These are phyloP conservation scores for Apophysomyces variabilis DNA, from an alignment of 371 early-diverging fungal species.

Conservation along the genomic window DNA sequence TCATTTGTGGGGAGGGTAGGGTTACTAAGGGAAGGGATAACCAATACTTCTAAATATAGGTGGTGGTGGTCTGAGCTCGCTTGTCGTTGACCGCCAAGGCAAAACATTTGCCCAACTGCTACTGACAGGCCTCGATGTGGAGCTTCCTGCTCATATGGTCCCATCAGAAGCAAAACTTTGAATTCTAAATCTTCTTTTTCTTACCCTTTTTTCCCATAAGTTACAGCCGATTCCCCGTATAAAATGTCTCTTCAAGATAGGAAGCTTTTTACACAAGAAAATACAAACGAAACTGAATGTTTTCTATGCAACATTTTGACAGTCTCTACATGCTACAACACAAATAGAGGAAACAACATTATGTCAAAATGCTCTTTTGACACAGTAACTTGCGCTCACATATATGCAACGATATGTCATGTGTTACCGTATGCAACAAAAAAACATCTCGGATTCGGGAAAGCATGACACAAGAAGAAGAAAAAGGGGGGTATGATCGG, in stretches of 20 bases:
- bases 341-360: background rate
- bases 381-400: too few relatives aligned
- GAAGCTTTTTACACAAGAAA: too few relatives aligned
- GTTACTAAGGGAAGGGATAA: background rate
- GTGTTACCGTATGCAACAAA: background rate
- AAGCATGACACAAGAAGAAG: too few relatives aligned
- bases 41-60: constrained; percentile 28
- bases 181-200: constrained; percentile 1
- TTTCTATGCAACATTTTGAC: too few relatives aligned
- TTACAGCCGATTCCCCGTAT: background rate
- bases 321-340: background rate
- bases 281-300: too few relatives aligned
- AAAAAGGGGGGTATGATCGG: too few relatives aligned
- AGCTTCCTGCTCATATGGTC: constrained; percentile 59
- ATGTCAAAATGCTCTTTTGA: background rate
- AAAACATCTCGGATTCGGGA: background rate
- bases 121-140: constrained; percentile 58
- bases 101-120: constrained; percentile 77
- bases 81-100: constrained; percentile 75
- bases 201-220: background rate
- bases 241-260: background rate
- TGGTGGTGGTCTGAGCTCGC: constrained; percentile 74
- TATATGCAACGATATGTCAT: too few relatives aligned
- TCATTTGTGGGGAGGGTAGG: too few relatives aligned
- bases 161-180: constrained; percentile 48